A percentile compares a stretch with the other conserved stretches of the same genome.
Evolutionary conservation across 305 asterid species (phyloP).

Genomic region (Fraxinus platypoda): DNA sequence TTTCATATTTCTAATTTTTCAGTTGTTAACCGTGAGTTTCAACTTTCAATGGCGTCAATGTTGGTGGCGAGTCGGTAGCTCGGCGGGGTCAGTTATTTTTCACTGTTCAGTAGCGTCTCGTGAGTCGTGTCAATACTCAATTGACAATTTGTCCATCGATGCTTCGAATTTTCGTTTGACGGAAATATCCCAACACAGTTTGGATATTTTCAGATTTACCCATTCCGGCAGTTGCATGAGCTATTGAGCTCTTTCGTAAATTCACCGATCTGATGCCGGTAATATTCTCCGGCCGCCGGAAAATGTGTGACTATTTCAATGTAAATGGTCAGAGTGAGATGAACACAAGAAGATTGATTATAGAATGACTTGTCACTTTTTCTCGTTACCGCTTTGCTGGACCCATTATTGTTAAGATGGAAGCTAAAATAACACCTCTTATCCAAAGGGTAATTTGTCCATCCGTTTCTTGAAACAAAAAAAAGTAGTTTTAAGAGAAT

Average conservation of each 20-base stretch:
- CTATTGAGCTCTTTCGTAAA: background rate
- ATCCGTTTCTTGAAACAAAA: background rate
- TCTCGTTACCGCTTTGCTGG: background rate
- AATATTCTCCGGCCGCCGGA: background rate
- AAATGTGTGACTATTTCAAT: background rate
- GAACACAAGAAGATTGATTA: background rate
- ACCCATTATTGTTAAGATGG: conserved; percentile 21
- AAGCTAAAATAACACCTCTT: background rate
- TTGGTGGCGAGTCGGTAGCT: background rate
- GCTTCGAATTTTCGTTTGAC: conserved; percentile 23
- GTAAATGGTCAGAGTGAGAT: background rate
- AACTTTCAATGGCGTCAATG: background rate
- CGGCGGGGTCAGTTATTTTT: background rate
- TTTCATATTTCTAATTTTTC: background rate
- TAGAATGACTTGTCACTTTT: background rate
- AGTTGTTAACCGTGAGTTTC: background rate
- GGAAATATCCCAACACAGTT: conserved; percentile 33
- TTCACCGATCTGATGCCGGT: background rate
- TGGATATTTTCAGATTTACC: conserved; percentile 38
- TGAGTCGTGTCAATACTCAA: conserved; percentile 25
- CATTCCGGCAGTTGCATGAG: conserved; percentile 25
- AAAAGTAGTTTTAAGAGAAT: background rate
- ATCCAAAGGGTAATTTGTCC: background rate
- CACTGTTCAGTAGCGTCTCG: conserved; percentile 15
- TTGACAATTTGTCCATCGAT: conserved; percentile 6